Conservation (phyloP, 2,329 filamentous ascomycete species). For the Claviceps arundinis region DNA sequence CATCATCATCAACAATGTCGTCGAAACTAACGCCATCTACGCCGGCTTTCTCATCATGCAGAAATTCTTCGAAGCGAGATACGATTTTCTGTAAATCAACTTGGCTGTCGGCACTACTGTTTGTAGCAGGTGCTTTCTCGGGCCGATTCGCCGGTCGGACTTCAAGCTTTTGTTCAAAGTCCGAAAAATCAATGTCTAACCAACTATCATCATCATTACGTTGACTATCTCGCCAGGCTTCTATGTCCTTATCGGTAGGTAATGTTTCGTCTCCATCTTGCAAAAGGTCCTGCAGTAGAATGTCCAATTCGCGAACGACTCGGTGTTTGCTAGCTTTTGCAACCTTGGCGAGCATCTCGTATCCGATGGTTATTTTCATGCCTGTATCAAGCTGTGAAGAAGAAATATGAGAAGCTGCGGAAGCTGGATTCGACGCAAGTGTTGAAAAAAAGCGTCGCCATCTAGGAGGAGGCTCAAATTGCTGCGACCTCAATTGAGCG, state of each 20-base stretch:
- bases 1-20: slow-evolving; percentile 55
- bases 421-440: slow-evolving; percentile 6
- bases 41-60: slow-evolving; percentile 75
- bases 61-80: slow-evolving; percentile 79
- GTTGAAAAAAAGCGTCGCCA: slow-evolving; percentile 27
- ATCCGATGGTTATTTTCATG: slow-evolving; percentile 82
- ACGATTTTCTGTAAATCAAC: slow-evolving; percentile 83
- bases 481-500: slow-evolving; percentile 79
- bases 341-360: slow-evolving; percentile 71
- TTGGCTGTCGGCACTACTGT: slow-evolving; percentile 55
- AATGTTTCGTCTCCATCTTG: slow-evolving; percentile 54
- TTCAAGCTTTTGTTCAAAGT: slow-evolving; percentile 71
- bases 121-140: slow-evolving; percentile 26
- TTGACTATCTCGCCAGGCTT: slow-evolving; percentile 45
- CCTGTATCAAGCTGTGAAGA: slow-evolving; percentile 48
- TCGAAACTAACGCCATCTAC: slow-evolving; percentile 62
- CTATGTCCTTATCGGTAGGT: slow-evolving; percentile 62
- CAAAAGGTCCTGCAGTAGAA: slow-evolving; percentile 63
- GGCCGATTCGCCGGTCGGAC: slow-evolving; percentile 27
- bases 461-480: slow-evolving; percentile 52
- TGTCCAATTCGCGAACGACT: slow-evolving; percentile 58
- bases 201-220: slow-evolving; percentile 77
- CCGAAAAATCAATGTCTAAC: slow-evolving; percentile 82
- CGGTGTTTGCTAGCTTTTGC: slow-evolving; percentile 55
- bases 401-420: slow-evolving; percentile 8